A percentile compares a stretch with the other conserved stretches of the same genome.
Conservation (phyloP, 176 grass and related monocot genomes). For the Alloteropsis semialata region DNA sequence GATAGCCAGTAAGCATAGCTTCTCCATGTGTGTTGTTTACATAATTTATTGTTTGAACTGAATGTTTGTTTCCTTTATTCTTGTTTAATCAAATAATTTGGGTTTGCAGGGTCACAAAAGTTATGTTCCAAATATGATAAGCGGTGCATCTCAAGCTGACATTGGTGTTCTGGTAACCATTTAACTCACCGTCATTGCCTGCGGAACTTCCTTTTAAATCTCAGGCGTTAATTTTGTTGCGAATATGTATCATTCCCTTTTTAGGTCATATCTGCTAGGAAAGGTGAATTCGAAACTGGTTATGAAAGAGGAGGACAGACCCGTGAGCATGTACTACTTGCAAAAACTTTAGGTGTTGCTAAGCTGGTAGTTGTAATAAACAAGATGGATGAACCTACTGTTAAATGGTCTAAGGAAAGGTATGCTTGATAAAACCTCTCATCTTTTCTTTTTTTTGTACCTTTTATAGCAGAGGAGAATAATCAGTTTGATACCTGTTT, state of each 20-base stretch:
- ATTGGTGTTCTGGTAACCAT: conserved; percentile 86
- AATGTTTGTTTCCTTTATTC: background rate
- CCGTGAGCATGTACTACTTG: conserved; percentile 75
- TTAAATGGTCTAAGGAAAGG: conserved; percentile 77
- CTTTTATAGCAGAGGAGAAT: background rate
- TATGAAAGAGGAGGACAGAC: conserved; percentile 86
- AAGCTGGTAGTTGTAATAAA: conserved; percentile 81
- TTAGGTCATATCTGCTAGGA: conserved; percentile 85
- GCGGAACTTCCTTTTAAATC: background rate
- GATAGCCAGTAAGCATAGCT: background rate
- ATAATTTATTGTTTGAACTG: background rate
- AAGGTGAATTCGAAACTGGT: conserved; percentile 93
- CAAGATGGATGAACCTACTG: conserved; percentile 86
- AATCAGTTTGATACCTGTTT: conserved; percentile 23
- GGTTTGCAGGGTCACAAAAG: conserved; percentile 91
- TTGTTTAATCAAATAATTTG: conserved; percentile 34
- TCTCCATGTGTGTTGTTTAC: background rate
- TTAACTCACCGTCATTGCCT: background rate
- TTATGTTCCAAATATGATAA: conserved; percentile 98
- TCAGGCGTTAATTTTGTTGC: background rate
- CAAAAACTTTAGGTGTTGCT: conserved; percentile 77
- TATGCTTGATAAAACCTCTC: conserved; percentile 18
- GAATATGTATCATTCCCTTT: background rate
- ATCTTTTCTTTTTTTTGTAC: conserved; percentile 7
- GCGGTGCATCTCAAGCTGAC: conserved; percentile 97